Conservation (phyloP, 2,329 filamentous ascomycete genomes). For the Calonectria leucothoes region DNA sequence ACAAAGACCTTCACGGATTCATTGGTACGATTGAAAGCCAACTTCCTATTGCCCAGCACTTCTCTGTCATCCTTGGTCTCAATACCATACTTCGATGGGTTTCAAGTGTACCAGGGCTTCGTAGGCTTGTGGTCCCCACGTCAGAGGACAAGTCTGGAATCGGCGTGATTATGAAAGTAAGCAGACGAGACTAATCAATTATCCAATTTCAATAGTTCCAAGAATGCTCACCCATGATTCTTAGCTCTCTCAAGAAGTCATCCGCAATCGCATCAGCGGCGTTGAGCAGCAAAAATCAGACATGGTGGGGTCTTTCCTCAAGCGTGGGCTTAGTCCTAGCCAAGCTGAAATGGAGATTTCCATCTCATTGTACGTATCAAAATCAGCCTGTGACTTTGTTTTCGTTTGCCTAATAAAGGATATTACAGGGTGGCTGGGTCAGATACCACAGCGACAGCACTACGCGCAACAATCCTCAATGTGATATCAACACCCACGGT, state of each 20-base stretch:
- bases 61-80: not conserved
- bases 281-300: not conserved
- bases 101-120: not conserved
- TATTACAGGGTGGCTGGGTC: not conserved
- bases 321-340: not conserved
- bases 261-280: not conserved
- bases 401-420: not conserved
- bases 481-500: not conserved
- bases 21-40: not conserved
- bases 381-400: not conserved
- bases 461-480: not conserved
- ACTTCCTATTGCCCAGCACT: not conserved
- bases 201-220: not conserved
- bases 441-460: not conserved
- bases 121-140: not conserved
- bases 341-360: not conserved
- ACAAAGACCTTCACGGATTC: not conserved
- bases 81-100: not conserved
- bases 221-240: not conserved
- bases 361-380: not conserved
- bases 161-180: not conserved
- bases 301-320: not conserved
- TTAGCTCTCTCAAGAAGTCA: not conserved
- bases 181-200: not conserved
- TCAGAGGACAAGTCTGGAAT: not conserved